phyloP scores from a whole-genome alignment of 805 yeast species.

The Clavispora phyllophila region DNA sequence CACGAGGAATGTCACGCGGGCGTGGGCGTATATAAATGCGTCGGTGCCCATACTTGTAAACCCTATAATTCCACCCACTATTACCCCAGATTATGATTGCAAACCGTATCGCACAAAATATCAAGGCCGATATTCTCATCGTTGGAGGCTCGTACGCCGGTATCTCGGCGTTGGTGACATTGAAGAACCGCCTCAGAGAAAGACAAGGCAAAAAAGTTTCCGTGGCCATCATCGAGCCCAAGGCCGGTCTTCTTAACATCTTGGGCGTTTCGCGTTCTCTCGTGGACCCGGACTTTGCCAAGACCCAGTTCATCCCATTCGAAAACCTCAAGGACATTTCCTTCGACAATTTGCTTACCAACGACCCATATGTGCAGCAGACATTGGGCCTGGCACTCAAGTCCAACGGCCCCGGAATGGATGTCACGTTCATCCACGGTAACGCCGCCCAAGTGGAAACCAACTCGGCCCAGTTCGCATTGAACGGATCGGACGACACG shows the following conservation, averaged over 20 bases:
- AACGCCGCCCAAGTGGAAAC: slow-evolving; percentile 22
- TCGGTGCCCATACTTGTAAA: too few relatives aligned
- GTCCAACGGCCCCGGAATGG: slow-evolving; percentile 10
- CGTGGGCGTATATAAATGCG: not conserved
- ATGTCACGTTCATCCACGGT: slow-evolving; percentile 31
- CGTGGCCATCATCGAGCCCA: slow-evolving; percentile 36
- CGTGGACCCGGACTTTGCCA: slow-evolving; percentile 34
- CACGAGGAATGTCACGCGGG: too few relatives aligned
- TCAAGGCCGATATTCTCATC: slow-evolving; percentile 31
- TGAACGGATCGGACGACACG: slow-evolving; percentile 11
- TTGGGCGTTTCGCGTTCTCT: slow-evolving; percentile 36
- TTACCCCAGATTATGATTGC: not conserved
- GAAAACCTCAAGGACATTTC: slow-evolving; percentile 23
- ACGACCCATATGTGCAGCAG: slow-evolving; percentile 16
- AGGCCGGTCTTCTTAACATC: slow-evolving; percentile 35
- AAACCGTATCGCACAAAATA: slow-evolving; percentile 2
- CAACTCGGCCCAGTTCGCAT: slow-evolving; percentile 22
- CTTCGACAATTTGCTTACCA: slow-evolving; percentile 25
- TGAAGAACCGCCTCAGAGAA: slow-evolving; percentile 21
- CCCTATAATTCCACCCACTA: too few relatives aligned
- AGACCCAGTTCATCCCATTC: slow-evolving; percentile 32
- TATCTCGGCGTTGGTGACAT: slow-evolving; percentile 28
- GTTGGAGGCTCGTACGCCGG: slow-evolving; percentile 41
- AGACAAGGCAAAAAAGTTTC: slow-evolving; percentile 15
- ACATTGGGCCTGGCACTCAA: slow-evolving; percentile 6